Evolutionary conservation across 768 basidiomycete genomes (phyloP).

Genomic region (Pulveroboletus sp.): DNA sequence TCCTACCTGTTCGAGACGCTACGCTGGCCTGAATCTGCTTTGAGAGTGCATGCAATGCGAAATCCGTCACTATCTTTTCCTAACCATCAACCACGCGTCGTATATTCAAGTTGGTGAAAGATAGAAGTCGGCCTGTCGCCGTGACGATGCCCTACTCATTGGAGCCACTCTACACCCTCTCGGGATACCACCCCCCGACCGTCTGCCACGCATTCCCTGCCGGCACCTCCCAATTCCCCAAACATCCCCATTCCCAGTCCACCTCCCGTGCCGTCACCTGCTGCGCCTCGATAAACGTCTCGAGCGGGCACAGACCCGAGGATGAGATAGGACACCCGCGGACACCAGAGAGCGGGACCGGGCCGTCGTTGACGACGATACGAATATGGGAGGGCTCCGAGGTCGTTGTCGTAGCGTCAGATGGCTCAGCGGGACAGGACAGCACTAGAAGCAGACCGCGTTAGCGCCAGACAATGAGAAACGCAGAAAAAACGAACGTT

Average conservation of each 20-base stretch:
- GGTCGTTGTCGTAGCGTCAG: slow-evolving; percentile 39
- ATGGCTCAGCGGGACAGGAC: slow-evolving; percentile 39
- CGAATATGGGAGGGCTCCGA: slow-evolving; percentile 57
- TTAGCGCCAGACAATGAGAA: neutral
- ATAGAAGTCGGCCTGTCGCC: too few species aligned
- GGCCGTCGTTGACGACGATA: slow-evolving; percentile 85
- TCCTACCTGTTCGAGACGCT: too few species aligned
- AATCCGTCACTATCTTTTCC: too few species aligned
- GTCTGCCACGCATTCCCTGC: slow-evolving; percentile 70
- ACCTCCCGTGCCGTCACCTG: slow-evolving; percentile 60
- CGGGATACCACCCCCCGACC: slow-evolving; percentile 25
- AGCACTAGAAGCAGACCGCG: slow-evolving; percentile 48
- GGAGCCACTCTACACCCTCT: neutral
- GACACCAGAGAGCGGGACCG: slow-evolving; percentile 76
- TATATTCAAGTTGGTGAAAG: too few species aligned
- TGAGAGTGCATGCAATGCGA: too few species aligned
- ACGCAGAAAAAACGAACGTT: slow-evolving; percentile 49
- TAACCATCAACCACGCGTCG: too few species aligned
- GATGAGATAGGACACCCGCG: slow-evolving; percentile 62
- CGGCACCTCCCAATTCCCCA: slow-evolving; percentile 73
- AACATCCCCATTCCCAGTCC: slow-evolving; percentile 76
- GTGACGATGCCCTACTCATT: too few species aligned
- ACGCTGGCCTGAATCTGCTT: too few species aligned
- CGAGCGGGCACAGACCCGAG: slow-evolving; percentile 70
- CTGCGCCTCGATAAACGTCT: slow-evolving; percentile 68